phyloP scores from a whole-genome alignment of 1,284 basidiomycete genomes.

The Puccinia hordei region DNA sequence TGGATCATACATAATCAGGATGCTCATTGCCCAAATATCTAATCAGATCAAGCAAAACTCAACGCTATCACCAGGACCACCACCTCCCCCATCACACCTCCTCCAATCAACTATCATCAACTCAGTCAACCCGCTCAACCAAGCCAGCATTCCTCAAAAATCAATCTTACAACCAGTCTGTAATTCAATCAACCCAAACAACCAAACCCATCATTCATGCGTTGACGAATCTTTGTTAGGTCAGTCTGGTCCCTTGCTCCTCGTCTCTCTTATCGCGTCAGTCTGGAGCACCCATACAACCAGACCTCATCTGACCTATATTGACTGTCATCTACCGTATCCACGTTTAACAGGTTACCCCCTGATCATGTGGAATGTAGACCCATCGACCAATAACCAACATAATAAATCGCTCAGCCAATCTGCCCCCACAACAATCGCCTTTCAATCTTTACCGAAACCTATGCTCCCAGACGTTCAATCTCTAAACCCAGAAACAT shows the following conservation, averaged over 20 bases:
- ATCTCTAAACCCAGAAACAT: conserved; percentile 17
- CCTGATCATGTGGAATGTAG: conserved; percentile 24
- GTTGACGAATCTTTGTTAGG: conserved; percentile 16
- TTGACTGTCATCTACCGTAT: background rate
- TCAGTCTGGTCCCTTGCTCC: background rate
- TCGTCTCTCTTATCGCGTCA: background rate
- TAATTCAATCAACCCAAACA: background rate
- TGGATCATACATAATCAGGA: background rate
- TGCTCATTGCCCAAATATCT: conserved; percentile 3
- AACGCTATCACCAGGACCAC: background rate
- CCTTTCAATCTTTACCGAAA: background rate
- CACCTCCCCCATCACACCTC: background rate
- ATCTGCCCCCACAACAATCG: background rate
- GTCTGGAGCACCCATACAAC: background rate
- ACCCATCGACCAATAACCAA: conserved; percentile 3
- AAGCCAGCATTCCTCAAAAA: conserved; percentile 10
- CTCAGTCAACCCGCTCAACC: conserved; percentile 5
- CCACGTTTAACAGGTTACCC: background rate
- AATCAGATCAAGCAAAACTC: background rate
- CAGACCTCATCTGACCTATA: background rate
- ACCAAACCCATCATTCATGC: background rate
- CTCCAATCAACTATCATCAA: background rate
- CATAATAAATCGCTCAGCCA: background rate
- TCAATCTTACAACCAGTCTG: conserved; percentile 3
- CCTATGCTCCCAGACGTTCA: conserved; percentile 19